Conservation (phyloP, 139 green algal genomes). For the Dunaliella primolecta region DNA sequence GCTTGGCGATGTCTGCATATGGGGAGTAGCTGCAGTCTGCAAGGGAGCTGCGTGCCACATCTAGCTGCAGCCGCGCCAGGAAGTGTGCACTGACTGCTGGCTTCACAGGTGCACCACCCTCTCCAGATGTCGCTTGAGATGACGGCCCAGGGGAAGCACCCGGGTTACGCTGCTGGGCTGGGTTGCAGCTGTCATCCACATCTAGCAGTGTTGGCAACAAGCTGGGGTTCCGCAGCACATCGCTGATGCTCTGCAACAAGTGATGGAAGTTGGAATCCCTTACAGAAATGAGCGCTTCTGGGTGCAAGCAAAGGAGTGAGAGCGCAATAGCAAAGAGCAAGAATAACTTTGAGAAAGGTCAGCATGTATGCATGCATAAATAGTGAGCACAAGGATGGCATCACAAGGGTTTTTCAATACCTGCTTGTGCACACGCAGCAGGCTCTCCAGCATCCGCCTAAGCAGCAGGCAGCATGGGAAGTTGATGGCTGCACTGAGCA, state of each 20-base stretch:
- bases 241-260: conserved; percentile 37
- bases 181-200: not conserved
- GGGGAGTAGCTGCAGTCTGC: conserved; percentile 62
- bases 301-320: too few species aligned
- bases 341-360: too few species aligned
- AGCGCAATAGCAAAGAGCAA: too few species aligned
- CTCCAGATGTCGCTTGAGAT: not conserved
- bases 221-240: conserved; percentile 38
- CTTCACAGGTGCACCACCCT: too few species aligned
- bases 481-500: conserved; percentile 54
- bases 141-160: not conserved
- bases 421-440: conserved; percentile 23
- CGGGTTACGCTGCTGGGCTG: not conserved
- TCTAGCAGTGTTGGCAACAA: not conserved
- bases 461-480: conserved; percentile 74
- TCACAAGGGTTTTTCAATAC: too few species aligned
- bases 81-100: conserved; percentile 16
- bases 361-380: too few species aligned
- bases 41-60: conserved; percentile 43
- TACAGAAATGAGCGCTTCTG: too few species aligned
- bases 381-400: too few species aligned
- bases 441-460: conserved; percentile 50
- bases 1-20: conserved; percentile 50
- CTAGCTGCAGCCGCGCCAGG: conserved; percentile 36
- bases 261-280: too few species aligned